Base-by-base conservation (phyloP, 306 rosid genomes). In the Alnus glutinosa region DNA sequence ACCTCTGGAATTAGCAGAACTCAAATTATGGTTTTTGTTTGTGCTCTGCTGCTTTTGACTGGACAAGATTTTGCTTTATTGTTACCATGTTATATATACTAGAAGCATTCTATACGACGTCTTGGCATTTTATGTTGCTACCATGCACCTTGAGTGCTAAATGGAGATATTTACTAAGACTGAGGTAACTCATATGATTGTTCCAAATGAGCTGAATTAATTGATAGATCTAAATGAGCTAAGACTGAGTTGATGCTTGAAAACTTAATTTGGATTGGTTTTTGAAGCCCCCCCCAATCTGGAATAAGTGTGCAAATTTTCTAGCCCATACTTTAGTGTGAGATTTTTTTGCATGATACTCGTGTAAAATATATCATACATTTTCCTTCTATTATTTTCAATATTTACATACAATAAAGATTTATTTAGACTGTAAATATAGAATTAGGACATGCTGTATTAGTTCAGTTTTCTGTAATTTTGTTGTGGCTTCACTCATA, bases 101-200 rank as follows among this genome's bases (percentile, higher is more conserved):
- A 34, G 11, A 34, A 34, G 46, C 39, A 34, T 32, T 14, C 18
- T 5, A 63, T 63, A 34, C 14, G 19, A 63, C n/a, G 7, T 4
- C 42, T 62, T 34, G 44, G 12, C 70, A 34, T 68, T 68, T 68
- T 42, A 68, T 68, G 50, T 68, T 42, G 72, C 72, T 42, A 67
- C 9, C 72, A 9, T 42, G 34, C 72, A n/a, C 51, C 49, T 9
- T 39, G 51, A 68, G 34, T 68, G 72, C 51, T 68, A 42, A 30
- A 66, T 37, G 71, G 19, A 2, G 16, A 66, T 16, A 4, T 66
- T 2, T 16, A 66, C 13, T 37, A 30, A 66, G 48, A 66, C 23
- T 8, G 1, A 66, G 71, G 48, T 66, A 66, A 66, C 46, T 62
- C 36, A 30, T 23, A 23, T 14, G 49, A 66, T 36, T 13, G 8